Evolutionary conservation across 176 grass and related monocot species (phyloP).

Genomic region (Cocos nucifera): DNA sequence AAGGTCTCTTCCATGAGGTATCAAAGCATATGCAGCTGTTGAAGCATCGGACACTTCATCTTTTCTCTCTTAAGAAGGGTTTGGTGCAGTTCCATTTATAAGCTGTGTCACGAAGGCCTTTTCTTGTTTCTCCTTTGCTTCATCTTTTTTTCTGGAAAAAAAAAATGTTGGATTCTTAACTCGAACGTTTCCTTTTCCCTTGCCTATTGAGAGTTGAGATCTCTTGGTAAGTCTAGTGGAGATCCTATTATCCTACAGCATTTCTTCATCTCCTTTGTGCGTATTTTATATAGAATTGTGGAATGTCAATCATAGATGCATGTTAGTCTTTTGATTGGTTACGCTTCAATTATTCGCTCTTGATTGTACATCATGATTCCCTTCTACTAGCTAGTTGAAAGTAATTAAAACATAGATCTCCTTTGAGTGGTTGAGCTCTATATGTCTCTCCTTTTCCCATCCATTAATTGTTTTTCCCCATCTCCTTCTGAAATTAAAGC

Average conservation of each 20-base stretch:
- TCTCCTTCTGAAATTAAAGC: background rate
- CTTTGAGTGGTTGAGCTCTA: background rate
- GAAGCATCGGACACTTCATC: background rate
- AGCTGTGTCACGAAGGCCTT: background rate
- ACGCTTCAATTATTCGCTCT: background rate
- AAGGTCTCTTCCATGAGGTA: no score
- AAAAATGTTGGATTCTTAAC: no score
- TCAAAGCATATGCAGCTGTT: background rate
- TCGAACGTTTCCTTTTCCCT: no score
- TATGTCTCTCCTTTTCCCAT: background rate
- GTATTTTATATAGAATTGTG: background rate
- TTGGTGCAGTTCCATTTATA: constrained; percentile 1
- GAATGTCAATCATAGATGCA: background rate
- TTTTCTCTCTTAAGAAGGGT: background rate
- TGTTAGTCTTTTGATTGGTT: background rate
- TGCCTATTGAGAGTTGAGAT: no score
- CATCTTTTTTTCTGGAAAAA: background rate
- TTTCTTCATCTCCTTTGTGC: no score
- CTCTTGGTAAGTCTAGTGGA: no score
- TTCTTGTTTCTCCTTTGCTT: background rate
- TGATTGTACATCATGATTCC: background rate
- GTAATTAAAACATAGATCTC: background rate
- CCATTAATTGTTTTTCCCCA: background rate
- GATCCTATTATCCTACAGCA: no score
- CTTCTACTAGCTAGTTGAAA: background rate